Percentiles rank a stretch among this genome's conserved stretches.
Evolutionary conservation across 2,329 filamentous ascomycete genomes (phyloP).

Genomic region (Cladosporium sp.): DNA sequence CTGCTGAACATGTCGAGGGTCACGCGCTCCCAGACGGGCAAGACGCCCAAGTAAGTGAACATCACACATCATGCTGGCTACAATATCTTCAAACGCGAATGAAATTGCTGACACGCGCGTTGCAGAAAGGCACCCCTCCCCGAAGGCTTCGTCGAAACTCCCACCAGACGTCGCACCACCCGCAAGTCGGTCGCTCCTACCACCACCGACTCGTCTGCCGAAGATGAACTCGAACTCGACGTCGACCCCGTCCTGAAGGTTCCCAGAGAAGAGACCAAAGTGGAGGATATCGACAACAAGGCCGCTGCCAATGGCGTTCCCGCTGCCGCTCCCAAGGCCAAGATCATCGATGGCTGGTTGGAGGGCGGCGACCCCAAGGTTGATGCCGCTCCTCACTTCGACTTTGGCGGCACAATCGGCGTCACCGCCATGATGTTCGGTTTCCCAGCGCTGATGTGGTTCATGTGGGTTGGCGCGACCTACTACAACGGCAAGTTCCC

Average conservation of each 20-base stretch:
- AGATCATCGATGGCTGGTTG: conserved; percentile 42
- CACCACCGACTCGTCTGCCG: conserved; percentile 36
- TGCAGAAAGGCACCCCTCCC: conserved; percentile 43
- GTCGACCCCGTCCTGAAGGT: conserved; percentile 22
- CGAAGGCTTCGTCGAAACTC: conserved; percentile 53
- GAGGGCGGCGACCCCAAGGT: conserved; percentile 43
- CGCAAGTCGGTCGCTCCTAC: conserved; percentile 43
- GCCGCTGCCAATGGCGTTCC: conserved; percentile 37
- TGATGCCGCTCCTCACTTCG: conserved; percentile 58
- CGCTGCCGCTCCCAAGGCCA: conserved; percentile 42
- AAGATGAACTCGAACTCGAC: conserved; percentile 26
- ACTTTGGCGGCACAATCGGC: conserved; percentile 88
- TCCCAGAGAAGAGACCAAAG: conserved; percentile 19
- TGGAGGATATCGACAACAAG: conserved; percentile 23
- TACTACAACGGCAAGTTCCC: conserved; percentile 89
- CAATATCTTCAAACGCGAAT: not conserved
- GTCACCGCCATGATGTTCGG: conserved; percentile 83
- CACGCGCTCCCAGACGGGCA: conserved; percentile 52
- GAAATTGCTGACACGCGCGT: conserved; percentile 21
- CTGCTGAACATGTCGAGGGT: conserved; percentile 31
- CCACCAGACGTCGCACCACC: conserved; percentile 44
- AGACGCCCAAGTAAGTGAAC: conserved; percentile 48
- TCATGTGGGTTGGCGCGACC: conserved; percentile 96
- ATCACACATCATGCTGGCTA: not conserved
- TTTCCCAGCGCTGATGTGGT: conserved; percentile 96